A percentile compares a stretch with the other conserved stretches of the same genome.
phyloP scores from a whole-genome alignment of 164 flowering plant species.

The Malania oleifera region DNA sequence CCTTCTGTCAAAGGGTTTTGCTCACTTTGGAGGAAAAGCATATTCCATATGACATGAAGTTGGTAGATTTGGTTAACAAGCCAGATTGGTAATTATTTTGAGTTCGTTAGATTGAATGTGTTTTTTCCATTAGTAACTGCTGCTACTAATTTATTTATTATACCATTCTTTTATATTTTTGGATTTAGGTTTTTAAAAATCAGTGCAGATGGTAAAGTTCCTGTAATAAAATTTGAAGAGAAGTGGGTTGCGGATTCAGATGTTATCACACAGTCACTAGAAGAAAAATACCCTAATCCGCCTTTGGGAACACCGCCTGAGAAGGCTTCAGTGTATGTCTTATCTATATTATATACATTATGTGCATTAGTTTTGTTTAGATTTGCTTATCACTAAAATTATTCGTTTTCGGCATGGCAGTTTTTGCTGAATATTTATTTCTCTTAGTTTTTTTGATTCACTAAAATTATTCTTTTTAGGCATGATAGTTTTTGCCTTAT shows the following conservation, averaged over 20 bases:
- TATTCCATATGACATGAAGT: constrained; percentile 77
- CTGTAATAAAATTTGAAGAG: constrained; percentile 75
- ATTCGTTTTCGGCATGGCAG: no score
- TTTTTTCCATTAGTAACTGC: not conserved
- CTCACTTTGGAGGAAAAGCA: constrained; percentile 90
- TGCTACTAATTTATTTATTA: not conserved
- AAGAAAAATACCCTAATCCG: constrained; percentile 82
- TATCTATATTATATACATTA: not conserved
- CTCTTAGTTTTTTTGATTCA: no score
- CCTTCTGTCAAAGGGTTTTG: constrained; percentile 85
- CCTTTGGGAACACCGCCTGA: constrained; percentile 76
- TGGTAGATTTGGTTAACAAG: constrained; percentile 75
- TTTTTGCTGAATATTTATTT: not conserved
- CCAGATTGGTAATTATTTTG: constrained; percentile 73
- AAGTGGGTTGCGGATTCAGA: constrained; percentile 94
- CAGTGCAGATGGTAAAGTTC: constrained; percentile 89
- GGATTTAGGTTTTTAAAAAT: constrained; percentile 64
- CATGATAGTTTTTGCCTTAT: no score
- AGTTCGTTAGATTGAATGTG: not conserved
- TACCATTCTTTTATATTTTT: not conserved
- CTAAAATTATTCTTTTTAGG: no score
- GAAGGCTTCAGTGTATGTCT: constrained; percentile 75
- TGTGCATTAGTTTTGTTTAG: no score
- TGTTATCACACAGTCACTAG: constrained; percentile 71
- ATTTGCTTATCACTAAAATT: no score